Base-by-base conservation (phyloP, 1,284 basidiomycete genomes). In the Cryptococcus depauperatus region DNA sequence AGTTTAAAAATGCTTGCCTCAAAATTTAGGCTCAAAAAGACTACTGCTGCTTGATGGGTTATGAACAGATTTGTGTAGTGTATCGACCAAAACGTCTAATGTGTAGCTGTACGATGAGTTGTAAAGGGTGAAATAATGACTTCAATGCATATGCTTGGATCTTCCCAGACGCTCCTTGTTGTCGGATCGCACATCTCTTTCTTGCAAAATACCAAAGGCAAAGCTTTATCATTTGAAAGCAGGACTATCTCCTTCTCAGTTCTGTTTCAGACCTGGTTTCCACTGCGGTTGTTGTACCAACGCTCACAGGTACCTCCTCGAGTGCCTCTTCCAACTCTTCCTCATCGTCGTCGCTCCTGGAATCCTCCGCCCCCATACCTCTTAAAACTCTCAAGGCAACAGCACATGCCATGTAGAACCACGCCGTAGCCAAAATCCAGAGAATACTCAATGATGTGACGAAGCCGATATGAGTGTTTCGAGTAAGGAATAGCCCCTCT, bases 321-420 rank as follows among this genome's bases (percentile, higher is more conserved):
- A 51, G 27, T 21, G 35, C 33, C 8, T 37, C 37, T 19, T 39
- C 45, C n/a, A 14, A 14, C 25, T 50, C 48, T 11, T 29, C 52
- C 16, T 35, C 35, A 18, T 54, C 57, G 10, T 47, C 55, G 4
- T 55, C 57, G 61, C 85, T 90, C 47, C 91, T 78, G 21, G 75
- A 76, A 61, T 97, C 93, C 37, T 87, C 82, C 1, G 91, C 92
- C 2, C 81, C 83, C 34, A 79, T 70, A 0, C 86, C 88, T 10
- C 74, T 77, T 22, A 93, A 62, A 1, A 93, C 91, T 22, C 81
- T 76, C 63, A 79, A 87, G 9, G 87, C 86, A 13, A 96, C 79
- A 23, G 80, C 78, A 56, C 81, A 79, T 50, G 92, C 89, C 80
- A 85, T 83, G 57, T 75, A 75, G 70, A 89, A 89, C 92, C 91